phyloP scores from a whole-genome alignment of 805 yeast genomes.

The Candida jianshihensis region DNA sequence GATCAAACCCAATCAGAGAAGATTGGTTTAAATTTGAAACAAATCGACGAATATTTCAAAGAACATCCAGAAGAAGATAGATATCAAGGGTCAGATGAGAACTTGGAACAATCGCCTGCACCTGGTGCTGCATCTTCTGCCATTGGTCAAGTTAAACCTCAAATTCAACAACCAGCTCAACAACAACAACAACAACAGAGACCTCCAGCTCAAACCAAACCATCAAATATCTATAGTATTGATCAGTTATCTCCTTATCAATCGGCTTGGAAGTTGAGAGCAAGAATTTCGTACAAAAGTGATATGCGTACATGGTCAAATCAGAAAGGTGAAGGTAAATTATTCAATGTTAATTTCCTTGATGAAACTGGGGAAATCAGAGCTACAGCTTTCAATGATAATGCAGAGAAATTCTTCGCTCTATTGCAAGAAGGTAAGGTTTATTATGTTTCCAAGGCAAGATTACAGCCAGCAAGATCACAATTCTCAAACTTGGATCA shows the following conservation, averaged over 20 bases:
- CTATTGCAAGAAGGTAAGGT: conserved; percentile 82
- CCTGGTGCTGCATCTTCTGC: conserved; percentile 10
- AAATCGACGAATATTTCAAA: conserved; percentile 51
- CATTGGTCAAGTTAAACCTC: conserved; percentile 5
- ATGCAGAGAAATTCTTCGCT: conserved; percentile 73
- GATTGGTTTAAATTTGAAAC: conserved; percentile 30
- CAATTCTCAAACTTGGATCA: conserved; percentile 79
- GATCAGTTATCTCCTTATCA: conserved; percentile 90
- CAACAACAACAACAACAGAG: conserved; percentile 6
- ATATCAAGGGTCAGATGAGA: conserved; percentile 8
- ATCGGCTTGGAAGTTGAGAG: conserved; percentile 87
- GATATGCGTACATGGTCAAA: conserved; percentile 87
- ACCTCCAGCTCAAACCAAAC: conserved; percentile 15
- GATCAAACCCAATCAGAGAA: conserved; percentile 31
- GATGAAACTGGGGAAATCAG: conserved; percentile 96
- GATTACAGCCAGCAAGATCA: conserved; percentile 78
- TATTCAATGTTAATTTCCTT: conserved; percentile 79
- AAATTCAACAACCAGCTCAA: conserved; percentile 12
- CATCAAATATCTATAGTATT: conserved; percentile 56
- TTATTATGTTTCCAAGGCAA: conserved; percentile 74
- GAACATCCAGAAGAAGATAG: conserved; percentile 50
- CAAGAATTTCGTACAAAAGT: conserved; percentile 81
- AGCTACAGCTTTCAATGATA: conserved; percentile 89
- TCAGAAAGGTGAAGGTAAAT: conserved; percentile 80
- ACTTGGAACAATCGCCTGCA: conserved; percentile 17